Evolutionary conservation across 2,329 filamentous ascomycete species (phyloP).

Genomic region (Phaeophleospora eucalypticola): DNA sequence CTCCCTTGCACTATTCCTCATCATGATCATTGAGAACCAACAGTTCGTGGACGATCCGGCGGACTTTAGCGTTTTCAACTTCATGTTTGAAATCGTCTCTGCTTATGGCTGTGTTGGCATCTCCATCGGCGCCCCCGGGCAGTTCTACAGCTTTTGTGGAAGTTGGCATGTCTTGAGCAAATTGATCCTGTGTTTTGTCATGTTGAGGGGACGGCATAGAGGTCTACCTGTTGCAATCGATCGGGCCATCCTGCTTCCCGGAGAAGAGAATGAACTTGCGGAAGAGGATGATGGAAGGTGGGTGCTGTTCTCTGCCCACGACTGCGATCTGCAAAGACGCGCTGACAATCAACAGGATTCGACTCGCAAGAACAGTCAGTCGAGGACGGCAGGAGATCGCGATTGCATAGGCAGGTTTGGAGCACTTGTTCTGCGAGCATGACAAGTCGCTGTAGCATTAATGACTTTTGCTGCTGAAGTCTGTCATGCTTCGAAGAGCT

Average conservation of each 20-base stretch:
- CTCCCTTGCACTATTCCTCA: constrained; percentile 39
- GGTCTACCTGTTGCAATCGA: constrained; percentile 55
- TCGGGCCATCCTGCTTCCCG: constrained; percentile 40
- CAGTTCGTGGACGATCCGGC: constrained; percentile 35
- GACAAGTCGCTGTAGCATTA: too few relatives aligned
- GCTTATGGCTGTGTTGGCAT: constrained; percentile 45
- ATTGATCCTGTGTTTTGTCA: constrained; percentile 52
- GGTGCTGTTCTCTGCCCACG: neutral
- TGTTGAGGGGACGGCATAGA: constrained; percentile 54
- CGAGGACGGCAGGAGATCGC: constrained; percentile 3
- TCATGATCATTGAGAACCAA: constrained; percentile 42
- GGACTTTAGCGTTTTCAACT: constrained; percentile 41
- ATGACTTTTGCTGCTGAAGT: too few relatives aligned
- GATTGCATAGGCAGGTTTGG: neutral
- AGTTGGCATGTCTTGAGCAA: constrained; percentile 48
- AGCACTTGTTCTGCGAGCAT: too few relatives aligned
- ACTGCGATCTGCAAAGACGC: neutral
- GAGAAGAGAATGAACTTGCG: constrained; percentile 28
- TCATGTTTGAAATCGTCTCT: constrained; percentile 45
- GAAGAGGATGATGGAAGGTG: constrained; percentile 36
- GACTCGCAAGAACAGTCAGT: constrained; percentile 19
- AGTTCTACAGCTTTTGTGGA: constrained; percentile 46
- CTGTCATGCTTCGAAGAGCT: too few relatives aligned
- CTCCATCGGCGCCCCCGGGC: constrained; percentile 42
- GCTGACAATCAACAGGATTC: constrained; percentile 5